These are phyloP conservation scores for Berberis thunbergii DNA, from an alignment of 164 flowering plant species.

Conservation along the genomic window DNA sequence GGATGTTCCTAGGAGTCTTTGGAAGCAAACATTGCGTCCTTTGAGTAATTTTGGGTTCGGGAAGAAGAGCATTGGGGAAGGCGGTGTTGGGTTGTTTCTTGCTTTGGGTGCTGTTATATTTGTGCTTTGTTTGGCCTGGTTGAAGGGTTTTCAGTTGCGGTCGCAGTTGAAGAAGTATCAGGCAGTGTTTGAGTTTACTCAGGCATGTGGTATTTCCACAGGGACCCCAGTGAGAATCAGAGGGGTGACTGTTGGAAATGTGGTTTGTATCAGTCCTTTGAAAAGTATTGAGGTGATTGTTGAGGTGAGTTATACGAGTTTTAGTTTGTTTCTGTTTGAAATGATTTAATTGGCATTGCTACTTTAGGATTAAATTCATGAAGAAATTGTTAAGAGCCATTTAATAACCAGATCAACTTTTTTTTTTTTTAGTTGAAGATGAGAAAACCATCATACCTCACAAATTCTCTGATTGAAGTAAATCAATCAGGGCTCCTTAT, in stretches of 20 bases:
- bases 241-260: slow-evolving; percentile 89
- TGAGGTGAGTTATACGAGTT: slow-evolving; percentile 45
- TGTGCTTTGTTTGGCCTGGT: slow-evolving; percentile 76
- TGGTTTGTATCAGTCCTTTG: slow-evolving; percentile 70
- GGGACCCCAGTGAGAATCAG: slow-evolving; percentile 95
- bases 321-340: background rate
- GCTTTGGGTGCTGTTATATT: slow-evolving; percentile 68
- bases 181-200: slow-evolving; percentile 73
- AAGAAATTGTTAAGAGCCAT: background rate
- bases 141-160: slow-evolving; percentile 64
- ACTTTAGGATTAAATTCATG: background rate
- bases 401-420: background rate
- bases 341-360: background rate
- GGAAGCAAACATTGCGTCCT: slow-evolving; percentile 75
- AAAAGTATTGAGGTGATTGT: slow-evolving; percentile 72
- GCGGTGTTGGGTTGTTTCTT: slow-evolving; percentile 88
- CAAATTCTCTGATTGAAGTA: slow-evolving; percentile 81
- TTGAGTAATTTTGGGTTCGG: slow-evolving; percentile 94
- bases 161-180: slow-evolving; percentile 71
- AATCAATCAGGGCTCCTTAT: slow-evolving; percentile 98
- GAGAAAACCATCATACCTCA: slow-evolving; percentile 78
- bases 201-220: slow-evolving; percentile 74
- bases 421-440: slow-evolving; percentile 53
- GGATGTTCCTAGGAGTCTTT: slow-evolving; percentile 55
- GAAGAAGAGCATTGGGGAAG: slow-evolving; percentile 86